Base-by-base conservation (phyloP, 352 stramenopile species). In the Peronospora belbahrii region DNA sequence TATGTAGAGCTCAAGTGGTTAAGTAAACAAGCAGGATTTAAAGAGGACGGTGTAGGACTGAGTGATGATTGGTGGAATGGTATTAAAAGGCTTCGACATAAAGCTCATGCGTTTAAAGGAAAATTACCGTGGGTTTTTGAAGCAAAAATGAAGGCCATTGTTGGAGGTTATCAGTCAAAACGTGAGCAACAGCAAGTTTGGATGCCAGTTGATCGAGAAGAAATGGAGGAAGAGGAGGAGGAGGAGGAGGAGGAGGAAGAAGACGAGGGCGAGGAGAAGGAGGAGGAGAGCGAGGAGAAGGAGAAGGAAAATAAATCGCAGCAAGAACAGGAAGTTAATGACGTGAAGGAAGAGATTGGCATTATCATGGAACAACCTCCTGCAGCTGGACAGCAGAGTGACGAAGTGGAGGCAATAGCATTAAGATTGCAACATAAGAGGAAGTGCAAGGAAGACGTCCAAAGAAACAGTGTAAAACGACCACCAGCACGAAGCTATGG, bases 51-150 rank as follows among this genome's bases (percentile, higher is more conserved):
- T 20, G 48, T 55, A 22, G 57, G 56, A 1, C 17, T 83, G 52
- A 41, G 32, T 11, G 64, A 76, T 14, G 68, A 69, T 5, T 83
- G 71, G 71, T 83, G 71, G 71, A 38, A 32, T 2, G 52, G 51
- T 8, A 62, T 76, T 53, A 76, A 75, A 52, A 38, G 41, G 17
- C 41, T 50, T 6, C 61, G 68, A 2, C 71, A 69, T 14, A 83
- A 81, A 36, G 59, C 63, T 13, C 58, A 79, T 53, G 58, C 61
- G 33, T 78, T 83, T 50, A 81, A 77, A 40, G 66, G 64, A 28
- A 78, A 76, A 32, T 38, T 83, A 22, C 71, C 71, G 13, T 83
- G 71, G 71, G 42, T 60, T 9, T 81, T 59, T 37, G 67, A 64
- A 46, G 41, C 54, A 19, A 62, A 60, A n/a, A 76, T 83, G 63